Base-by-base conservation (phyloP, 78 protist species). In the Pigoraptor vietnamica region DNA sequence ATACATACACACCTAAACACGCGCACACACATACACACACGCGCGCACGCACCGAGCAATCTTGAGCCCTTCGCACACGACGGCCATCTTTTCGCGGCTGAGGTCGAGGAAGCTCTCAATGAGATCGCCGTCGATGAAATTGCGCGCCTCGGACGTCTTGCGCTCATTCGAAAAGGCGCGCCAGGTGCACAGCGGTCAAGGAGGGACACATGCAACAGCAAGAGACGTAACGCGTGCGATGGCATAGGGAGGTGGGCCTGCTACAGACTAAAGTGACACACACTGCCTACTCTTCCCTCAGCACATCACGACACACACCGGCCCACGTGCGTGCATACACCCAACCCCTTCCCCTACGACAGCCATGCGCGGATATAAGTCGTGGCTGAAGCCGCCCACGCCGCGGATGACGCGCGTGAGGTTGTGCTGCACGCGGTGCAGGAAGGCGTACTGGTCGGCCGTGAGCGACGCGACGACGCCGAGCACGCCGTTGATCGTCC, bases 51-150 rank as follows among this genome's bases (percentile, higher is more conserved):
- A 48, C 19, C 79, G 19, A 48, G 9, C 79, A 48, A 48, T 48
- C 79, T 23, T 2, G 24, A 29, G 24, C 34, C 24, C 24, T 89
- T 25, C 14, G 88, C 0, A 29, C 24, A 67, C 40, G n/a, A 25
- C 88, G 40, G 82, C 39, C 93, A 91, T 88, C 40, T 81, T 33
- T 29, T 89, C 93, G 39, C 81, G 82, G 24, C 93, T 90, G 23
- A 97, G 48, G 79, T 95, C 96, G 36, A 94, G 92, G 87, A 91
- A 96, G 29, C 67, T 19, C 93, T 97, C 99, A 87, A 97, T 82
- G 39, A 97, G 88, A 82, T 97, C 99, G 37, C 99, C 99, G 89
- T 97, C 99, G 9, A 97, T 84, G 88, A 95, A 97, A 79, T 90
- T 90, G 33, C n/a, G 2, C 0, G 97, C 90, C 29, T 9, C 40